Base-by-base conservation (phyloP, 192 early-diverging fungal genomes). In the Coemansia sp. region DNA sequence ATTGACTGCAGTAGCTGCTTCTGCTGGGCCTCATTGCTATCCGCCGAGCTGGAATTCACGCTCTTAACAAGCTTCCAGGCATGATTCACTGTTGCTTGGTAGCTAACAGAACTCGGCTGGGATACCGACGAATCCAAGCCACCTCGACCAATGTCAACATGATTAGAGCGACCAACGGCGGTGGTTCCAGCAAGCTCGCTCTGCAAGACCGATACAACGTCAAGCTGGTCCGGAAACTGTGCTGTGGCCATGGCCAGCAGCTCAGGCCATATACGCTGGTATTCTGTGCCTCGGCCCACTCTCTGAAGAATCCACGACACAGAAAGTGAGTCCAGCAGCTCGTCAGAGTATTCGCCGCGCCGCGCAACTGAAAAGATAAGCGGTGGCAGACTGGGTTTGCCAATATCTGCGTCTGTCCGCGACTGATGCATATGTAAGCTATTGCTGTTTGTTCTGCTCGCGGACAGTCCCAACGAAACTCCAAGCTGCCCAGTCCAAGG, bases 211-310 rank as follows among this genome's bases (percentile, higher is more conserved):
- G 78, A 65, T 6, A 69, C 70, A 0, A 63, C 63, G n/a, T 76
- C 73, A 9, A 81, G 62, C 60, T 81, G 78, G 19, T 81, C 78
- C 22, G 78, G 73, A 32, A 64, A 65, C 69, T 81, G 78, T 6
- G 78, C 69, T 21, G 70, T 76, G 27, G 73, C 73, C 72, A 81
- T 73, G 5, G 76, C 60, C 25, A 83, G 56, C 3, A 83, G 57
- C 41, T 79, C 81, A 5, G 81, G 81, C 69, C 73, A 79, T 21
- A 83, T 41, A 9, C 39, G 66, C 45, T 65, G 73, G 73, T 83
- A 83, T 14, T 56, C 51, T 7, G 49, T 15, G 56, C 47, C 39
- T 21, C 62, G 35, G 14, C 61, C 63, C 58, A 68, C 73, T 22
- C 57, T 35, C 8, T 60, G 71, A 19, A 83, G 65, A 14, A 83